Conservation (phyloP, 2,329 filamentous ascomycete species). For the Ascochyta lentis region DNA sequence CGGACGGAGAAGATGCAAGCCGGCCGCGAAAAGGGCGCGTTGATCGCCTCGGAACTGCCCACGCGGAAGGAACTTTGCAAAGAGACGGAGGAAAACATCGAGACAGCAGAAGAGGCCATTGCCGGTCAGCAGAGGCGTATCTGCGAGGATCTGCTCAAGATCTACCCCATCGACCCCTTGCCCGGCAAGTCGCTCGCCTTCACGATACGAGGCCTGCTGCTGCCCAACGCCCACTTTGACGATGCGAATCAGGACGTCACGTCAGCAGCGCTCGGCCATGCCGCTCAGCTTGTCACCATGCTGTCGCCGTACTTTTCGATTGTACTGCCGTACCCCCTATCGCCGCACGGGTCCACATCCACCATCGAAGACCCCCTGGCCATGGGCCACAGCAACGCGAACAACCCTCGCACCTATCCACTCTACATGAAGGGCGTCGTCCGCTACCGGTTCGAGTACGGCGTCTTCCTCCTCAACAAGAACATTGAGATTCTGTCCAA, state of each 20-base stretch:
- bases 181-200: conserved; percentile 73
- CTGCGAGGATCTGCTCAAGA: conserved; percentile 77
- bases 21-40: conserved; percentile 66
- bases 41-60: conserved; percentile 66
- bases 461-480: conserved; percentile 95
- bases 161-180: conserved; percentile 81
- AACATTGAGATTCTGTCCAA: conserved; percentile 76
- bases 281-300: conserved; percentile 75
- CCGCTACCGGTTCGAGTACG: conserved; percentile 94
- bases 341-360: conserved; percentile 74
- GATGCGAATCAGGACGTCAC: conserved; percentile 74
- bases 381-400: conserved; percentile 49
- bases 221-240: conserved; percentile 82
- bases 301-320: conserved; percentile 83
- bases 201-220: conserved; percentile 76
- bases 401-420: conserved; percentile 65
- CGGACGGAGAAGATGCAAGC: conserved; percentile 71
- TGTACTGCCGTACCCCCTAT: conserved; percentile 81
- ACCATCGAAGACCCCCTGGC: conserved; percentile 77
- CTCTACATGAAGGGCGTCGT: conserved; percentile 75
- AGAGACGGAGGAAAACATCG: conserved; percentile 62
- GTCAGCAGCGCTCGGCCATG: conserved; percentile 81
- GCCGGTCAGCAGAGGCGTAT: conserved; percentile 87
- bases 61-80: conserved; percentile 55
- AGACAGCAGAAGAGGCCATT: conserved; percentile 69